These are phyloP conservation scores for Suillus paluster DNA, from an alignment of 768 basidiomycete species.

Conservation along the genomic window DNA sequence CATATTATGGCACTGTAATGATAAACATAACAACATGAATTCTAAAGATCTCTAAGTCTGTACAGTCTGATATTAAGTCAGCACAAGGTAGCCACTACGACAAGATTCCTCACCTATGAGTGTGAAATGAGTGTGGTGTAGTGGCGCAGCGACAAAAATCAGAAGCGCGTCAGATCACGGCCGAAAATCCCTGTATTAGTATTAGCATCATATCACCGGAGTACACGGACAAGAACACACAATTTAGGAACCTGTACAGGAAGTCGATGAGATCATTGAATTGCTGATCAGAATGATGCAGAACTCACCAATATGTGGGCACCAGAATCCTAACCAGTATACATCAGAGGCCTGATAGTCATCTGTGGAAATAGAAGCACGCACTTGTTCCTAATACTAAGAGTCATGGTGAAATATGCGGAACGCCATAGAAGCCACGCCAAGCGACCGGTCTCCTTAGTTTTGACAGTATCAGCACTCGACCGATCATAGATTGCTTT, in stretches of 20 bases:
- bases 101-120: conserved; percentile 24
- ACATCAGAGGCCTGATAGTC: conserved; percentile 15
- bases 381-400: conserved; percentile 74
- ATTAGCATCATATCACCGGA: conserved; percentile 20
- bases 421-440: conserved; percentile 85
- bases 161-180: conserved; percentile 74
- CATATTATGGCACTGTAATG: conserved; percentile 7
- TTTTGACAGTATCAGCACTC: conserved; percentile 49
- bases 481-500: conserved; percentile 79
- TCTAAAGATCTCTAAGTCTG: conserved; percentile 16
- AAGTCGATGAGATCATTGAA: conserved; percentile 7
- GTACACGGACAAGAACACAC: conserved; percentile 38
- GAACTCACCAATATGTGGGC: conserved; percentile 65
- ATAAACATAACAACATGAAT: conserved; percentile 9
- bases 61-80: conserved; percentile 2
- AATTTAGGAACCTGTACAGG: conserved; percentile 65
- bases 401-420: conserved; percentile 79
- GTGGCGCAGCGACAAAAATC: conserved; percentile 19
- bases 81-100: conserved; percentile 17
- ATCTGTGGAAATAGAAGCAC: conserved; percentile 24
- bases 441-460: conserved; percentile 65
- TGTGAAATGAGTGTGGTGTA: conserved; percentile 1
- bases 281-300: conserved; percentile 11
- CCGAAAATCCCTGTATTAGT: conserved; percentile 67
- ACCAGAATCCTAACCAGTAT: conserved; percentile 56